phyloP scores from a whole-genome alignment of 2,329 filamentous ascomycete genomes.

The Phaeosphaeriaceae sp. region DNA sequence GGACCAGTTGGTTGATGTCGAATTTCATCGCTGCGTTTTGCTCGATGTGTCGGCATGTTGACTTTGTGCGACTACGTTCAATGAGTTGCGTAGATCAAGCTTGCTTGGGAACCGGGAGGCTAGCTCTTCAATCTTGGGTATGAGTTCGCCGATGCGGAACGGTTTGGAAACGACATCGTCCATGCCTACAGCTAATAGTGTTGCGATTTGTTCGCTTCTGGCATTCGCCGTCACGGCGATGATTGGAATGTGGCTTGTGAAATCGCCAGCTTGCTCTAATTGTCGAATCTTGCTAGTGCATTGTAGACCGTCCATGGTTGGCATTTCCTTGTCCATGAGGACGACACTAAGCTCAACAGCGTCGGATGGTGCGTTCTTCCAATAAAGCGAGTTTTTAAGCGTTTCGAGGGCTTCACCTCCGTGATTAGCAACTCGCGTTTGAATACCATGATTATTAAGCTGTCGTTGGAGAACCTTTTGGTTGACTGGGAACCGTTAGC shows the following conservation, averaged over 20 bases:
- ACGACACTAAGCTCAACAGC: constrained; percentile 42
- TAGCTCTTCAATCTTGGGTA: constrained; percentile 59
- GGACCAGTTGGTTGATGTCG: no score
- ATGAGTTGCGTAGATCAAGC: not conserved
- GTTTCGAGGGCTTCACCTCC: constrained; percentile 57
- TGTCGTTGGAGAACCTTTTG: constrained; percentile 59
- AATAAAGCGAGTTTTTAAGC: constrained; percentile 53
- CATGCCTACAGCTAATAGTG: constrained; percentile 48
- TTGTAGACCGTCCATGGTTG: constrained; percentile 50
- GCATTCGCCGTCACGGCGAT: constrained; percentile 53
- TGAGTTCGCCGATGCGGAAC: constrained; percentile 57
- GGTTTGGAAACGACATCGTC: constrained; percentile 60
- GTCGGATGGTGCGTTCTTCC: constrained; percentile 36
- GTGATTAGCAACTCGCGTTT: constrained; percentile 57
- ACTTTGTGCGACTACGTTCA: constrained; percentile 1
- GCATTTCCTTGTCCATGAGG: constrained; percentile 52
- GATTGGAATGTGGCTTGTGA: constrained; percentile 48
- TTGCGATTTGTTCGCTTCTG: constrained; percentile 48
- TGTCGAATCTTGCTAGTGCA: constrained; percentile 48
- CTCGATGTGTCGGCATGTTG: constrained; percentile 8
- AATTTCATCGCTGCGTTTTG: constrained; percentile 13
- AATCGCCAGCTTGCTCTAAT: constrained; percentile 42
- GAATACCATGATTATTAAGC: constrained; percentile 55
- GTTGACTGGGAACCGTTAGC: constrained; percentile 49
- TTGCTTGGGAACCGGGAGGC: constrained; percentile 28